A percentile compares a stretch with the other conserved stretches of the same genome.
These are phyloP conservation scores for Eucalyptus curtisii DNA, from an alignment of 345 rosid genomes.

Conservation along the genomic window DNA sequence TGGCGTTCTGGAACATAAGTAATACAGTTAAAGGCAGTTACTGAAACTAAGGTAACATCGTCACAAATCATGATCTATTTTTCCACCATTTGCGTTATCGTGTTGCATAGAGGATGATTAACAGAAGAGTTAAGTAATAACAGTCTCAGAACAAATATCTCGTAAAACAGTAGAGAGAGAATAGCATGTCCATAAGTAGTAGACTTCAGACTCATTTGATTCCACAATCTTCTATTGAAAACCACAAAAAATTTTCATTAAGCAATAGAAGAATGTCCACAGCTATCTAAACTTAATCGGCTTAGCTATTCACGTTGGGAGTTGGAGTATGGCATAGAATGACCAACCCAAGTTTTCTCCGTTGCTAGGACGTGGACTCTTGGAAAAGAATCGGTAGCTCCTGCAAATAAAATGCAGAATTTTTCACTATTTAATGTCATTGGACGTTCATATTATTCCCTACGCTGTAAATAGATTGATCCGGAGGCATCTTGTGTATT, in stretches of 20 bases:
- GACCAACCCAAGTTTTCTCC: neutral
- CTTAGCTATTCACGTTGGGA: neutral
- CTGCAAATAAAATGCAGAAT: neutral
- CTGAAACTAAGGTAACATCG: accelerated
- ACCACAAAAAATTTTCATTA: neutral
- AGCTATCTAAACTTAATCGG: neutral
- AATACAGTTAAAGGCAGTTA: neutral
- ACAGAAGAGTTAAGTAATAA: neutral
- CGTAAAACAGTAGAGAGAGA: neutral
- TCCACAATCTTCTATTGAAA: neutral
- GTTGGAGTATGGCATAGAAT: neutral
- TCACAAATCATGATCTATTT: neutral
- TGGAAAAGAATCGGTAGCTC: neutral
- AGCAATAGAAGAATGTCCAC: neutral
- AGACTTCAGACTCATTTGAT: neutral
- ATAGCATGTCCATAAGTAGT: neutral
- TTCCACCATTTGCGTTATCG: neutral
- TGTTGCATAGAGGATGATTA: neutral
- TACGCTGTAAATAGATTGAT: neutral
- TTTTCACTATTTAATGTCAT: neutral
- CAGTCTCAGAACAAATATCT: neutral
- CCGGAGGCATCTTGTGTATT: neutral
- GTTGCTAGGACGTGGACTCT: neutral
- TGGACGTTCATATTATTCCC: neutral
- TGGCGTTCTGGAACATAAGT: neutral